Percentiles rank a stretch among this genome's conserved stretches.
These are phyloP conservation scores for Colletotrichum sp. DNA, from an alignment of 2,329 filamentous ascomycete genomes.

Conservation along the genomic window DNA sequence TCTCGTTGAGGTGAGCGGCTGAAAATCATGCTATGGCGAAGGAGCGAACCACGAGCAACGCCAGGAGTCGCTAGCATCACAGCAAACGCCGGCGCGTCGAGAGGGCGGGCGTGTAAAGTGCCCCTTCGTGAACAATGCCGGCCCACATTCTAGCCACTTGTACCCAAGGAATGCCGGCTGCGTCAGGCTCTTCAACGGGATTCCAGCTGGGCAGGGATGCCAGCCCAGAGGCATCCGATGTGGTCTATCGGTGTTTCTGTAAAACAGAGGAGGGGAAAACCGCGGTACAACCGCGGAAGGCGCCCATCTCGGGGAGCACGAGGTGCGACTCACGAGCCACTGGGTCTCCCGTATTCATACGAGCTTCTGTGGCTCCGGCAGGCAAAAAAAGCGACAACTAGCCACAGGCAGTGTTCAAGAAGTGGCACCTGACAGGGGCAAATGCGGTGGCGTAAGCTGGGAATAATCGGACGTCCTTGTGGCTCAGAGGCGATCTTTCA, in stretches of 20 bases:
- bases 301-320: conserved; percentile 2
- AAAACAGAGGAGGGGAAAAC: background rate
- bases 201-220: conserved; percentile 16
- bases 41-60: background rate
- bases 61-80: background rate
- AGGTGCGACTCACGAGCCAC: conserved; percentile 17
- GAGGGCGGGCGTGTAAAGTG: conserved; percentile 12
- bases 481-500: conserved; percentile 22
- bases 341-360: background rate
- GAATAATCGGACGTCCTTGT: conserved; percentile 9
- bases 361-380: conserved; percentile 1
- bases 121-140: conserved; percentile 6
- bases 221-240: conserved; percentile 9
- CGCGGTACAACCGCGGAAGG: background rate
- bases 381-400: background rate
- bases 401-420: conserved; percentile 6
- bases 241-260: background rate
- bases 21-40: conserved; percentile 10
- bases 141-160: background rate
- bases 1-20: conserved; percentile 15
- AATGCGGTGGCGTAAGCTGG: conserved; percentile 8
- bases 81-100: background rate
- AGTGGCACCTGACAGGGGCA: background rate
- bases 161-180: conserved; percentile 12
- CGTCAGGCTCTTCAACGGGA: background rate